Conservation (phyloP, 352 stramenopile genomes). For the Aphanomyces invadans region DNA sequence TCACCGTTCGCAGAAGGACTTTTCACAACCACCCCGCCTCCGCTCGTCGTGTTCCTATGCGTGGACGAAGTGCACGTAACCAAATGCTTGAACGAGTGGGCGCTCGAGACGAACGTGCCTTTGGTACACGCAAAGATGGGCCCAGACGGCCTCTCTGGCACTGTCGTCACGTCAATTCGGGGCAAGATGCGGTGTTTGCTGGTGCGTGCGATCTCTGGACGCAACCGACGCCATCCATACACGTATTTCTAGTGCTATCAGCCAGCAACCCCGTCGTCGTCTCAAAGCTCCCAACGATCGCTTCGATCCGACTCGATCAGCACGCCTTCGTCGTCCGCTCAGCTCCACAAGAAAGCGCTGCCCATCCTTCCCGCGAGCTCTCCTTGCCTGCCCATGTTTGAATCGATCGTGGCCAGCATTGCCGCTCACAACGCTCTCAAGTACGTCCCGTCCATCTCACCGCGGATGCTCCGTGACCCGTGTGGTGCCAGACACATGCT, state of each 20-base stretch:
- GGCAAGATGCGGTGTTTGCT: conserved; percentile 36
- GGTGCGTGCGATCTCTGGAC: neutral
- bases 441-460: conserved; percentile 24
- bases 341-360: neutral
- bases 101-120: conserved; percentile 31
- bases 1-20: too few species aligned
- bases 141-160: conserved; percentile 34
- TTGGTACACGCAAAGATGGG: conserved; percentile 34
- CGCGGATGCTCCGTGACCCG: neutral
- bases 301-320: neutral
- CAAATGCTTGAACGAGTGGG: conserved; percentile 38
- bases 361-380: neutral
- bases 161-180: conserved; percentile 33
- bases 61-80: conserved; percentile 28
- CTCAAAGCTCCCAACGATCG: neutral
- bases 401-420: conserved; percentile 44
- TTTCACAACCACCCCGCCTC: neutral
- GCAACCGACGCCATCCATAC: too few species aligned
- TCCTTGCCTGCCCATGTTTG: conserved; percentile 32
- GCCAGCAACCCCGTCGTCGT: neutral
- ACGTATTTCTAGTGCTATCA: conserved; percentile 8
- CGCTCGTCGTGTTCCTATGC: conserved; percentile 36
- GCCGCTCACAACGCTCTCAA: conserved; percentile 36
- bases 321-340: neutral
- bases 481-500: conserved; percentile 25